Percentiles rank a stretch among this genome's conserved stretches.
Evolutionary conservation across 441 rosid genomes (phyloP).

Genomic region (Aquilaria agallochum): DNA sequence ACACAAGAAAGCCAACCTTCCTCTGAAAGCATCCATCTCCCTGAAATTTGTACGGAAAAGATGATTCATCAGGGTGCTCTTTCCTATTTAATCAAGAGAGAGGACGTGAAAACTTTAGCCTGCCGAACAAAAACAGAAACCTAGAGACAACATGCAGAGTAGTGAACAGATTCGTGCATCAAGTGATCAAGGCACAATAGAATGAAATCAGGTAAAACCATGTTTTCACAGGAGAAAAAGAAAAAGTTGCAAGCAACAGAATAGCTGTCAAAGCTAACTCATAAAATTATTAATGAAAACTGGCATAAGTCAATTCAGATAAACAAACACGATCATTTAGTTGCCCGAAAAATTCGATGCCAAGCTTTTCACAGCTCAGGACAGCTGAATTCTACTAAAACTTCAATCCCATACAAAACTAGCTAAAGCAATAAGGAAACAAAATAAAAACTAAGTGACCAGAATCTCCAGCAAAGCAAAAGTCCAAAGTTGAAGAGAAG

Average conservation of each 20-base stretch:
- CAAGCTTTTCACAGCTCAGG: too few relatives aligned
- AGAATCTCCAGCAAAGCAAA: neutral
- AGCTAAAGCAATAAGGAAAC: neutral
- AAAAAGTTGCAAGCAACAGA: too few relatives aligned
- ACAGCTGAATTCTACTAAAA: too few relatives aligned
- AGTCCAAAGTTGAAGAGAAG: neutral
- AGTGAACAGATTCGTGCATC: neutral
- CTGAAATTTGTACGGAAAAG: slow-evolving; percentile 72
- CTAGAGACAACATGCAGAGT: neutral
- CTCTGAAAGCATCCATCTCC: slow-evolving; percentile 83
- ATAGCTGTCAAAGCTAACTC: too few relatives aligned
- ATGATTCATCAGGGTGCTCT: slow-evolving; percentile 86
- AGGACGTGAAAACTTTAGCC: slow-evolving; percentile 6
- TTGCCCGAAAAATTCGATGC: too few relatives aligned
- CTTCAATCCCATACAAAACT: neutral
- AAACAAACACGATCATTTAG: too few relatives aligned
- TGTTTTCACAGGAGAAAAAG: too few relatives aligned
- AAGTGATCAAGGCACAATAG: neutral
- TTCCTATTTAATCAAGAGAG: slow-evolving; percentile 35
- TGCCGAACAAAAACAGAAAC: neutral
- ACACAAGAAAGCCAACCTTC: slow-evolving; percentile 45
- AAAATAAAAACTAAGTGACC: too few relatives aligned
- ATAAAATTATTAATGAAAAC: too few relatives aligned
- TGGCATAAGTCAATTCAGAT: too few relatives aligned
- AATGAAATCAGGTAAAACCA: too few relatives aligned